Percentiles rank a stretch among this genome's conserved stretches.
These are phyloP conservation scores for Verticillium isaacii DNA, from an alignment of 2,329 filamentous ascomycete genomes.

Conservation along the genomic window DNA sequence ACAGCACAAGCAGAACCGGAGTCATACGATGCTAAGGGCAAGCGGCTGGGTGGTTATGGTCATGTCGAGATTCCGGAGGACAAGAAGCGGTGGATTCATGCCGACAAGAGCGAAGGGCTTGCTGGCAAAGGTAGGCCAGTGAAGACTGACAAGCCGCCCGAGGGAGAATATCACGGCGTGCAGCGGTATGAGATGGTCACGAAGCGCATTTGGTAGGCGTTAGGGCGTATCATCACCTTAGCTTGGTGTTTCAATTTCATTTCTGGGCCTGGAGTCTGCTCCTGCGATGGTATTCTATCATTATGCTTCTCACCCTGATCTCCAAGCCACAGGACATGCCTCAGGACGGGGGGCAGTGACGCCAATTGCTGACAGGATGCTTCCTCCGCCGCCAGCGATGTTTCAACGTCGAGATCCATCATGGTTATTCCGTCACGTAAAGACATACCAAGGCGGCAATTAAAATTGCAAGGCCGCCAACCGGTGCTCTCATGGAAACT, in stretches of 20 bases:
- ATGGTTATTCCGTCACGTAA: too few species aligned
- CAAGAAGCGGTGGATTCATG: slow-evolving; percentile 78
- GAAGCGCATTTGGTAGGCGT: slow-evolving; percentile 83
- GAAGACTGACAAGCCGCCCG: slow-evolving; percentile 40
- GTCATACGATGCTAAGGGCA: slow-evolving; percentile 64
- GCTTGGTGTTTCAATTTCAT: neutral
- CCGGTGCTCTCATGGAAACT: too few species aligned
- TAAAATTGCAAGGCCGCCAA: too few species aligned
- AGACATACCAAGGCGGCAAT: too few species aligned
- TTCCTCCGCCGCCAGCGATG: too few species aligned
- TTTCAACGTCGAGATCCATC: too few species aligned
- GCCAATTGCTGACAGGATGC: too few species aligned
- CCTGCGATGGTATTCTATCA: too few species aligned
- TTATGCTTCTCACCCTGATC: too few species aligned
- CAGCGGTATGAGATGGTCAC: slow-evolving; percentile 91
- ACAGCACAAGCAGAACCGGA: slow-evolving; percentile 43
- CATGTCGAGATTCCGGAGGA: slow-evolving; percentile 87
- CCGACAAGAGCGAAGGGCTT: slow-evolving; percentile 72
- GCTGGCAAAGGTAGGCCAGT: slow-evolving; percentile 44
- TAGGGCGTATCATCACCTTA: neutral
- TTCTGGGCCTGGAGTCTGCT: too few species aligned
- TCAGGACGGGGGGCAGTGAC: too few species aligned
- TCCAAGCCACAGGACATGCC: too few species aligned
- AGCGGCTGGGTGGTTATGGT: slow-evolving; percentile 75
- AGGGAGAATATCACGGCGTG: slow-evolving; percentile 56